Evolutionary conservation across 805 yeast genomes (phyloP).

Genomic region (Ogataea haglerorum): DNA sequence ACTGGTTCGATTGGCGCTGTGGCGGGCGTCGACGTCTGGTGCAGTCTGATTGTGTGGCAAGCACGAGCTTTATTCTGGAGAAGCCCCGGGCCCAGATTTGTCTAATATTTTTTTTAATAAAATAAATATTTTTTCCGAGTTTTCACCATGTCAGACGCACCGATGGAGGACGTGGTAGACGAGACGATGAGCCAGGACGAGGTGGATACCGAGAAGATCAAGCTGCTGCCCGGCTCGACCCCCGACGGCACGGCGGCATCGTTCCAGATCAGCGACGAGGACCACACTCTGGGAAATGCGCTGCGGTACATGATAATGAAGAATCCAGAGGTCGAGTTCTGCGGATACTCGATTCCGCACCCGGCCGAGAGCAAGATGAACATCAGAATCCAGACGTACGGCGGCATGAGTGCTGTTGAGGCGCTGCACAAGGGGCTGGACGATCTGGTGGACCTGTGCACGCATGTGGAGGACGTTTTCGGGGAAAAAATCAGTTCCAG

Average conservation of each 20-base stretch:
- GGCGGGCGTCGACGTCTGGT: too few species aligned
- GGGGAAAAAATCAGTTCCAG: conserved; percentile 62
- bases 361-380: conserved; percentile 91
- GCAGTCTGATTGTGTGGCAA: too few species aligned
- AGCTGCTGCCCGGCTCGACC: conserved; percentile 76
- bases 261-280: conserved; percentile 89
- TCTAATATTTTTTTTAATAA: background rate
- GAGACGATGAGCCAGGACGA: conserved; percentile 34
- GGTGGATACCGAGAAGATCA: conserved; percentile 55
- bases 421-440: conserved; percentile 90
- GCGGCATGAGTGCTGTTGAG: conserved; percentile 78
- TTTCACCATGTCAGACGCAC: conserved; percentile 9
- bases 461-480: conserved; percentile 76
- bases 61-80: too few species aligned
- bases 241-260: conserved; percentile 95
- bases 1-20: too few species aligned
- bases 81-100: background rate
- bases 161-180: conserved; percentile 18
- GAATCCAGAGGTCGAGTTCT: conserved; percentile 96
- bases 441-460: conserved; percentile 78
- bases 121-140: background rate
- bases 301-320: conserved; percentile 93
- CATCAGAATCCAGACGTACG: conserved; percentile 92
- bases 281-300: conserved; percentile 94
- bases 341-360: conserved; percentile 98